Evolutionary conservation across 495 filamentous ascomycete genomes (phyloP).

Genomic region (Penicillium antarcticum): DNA sequence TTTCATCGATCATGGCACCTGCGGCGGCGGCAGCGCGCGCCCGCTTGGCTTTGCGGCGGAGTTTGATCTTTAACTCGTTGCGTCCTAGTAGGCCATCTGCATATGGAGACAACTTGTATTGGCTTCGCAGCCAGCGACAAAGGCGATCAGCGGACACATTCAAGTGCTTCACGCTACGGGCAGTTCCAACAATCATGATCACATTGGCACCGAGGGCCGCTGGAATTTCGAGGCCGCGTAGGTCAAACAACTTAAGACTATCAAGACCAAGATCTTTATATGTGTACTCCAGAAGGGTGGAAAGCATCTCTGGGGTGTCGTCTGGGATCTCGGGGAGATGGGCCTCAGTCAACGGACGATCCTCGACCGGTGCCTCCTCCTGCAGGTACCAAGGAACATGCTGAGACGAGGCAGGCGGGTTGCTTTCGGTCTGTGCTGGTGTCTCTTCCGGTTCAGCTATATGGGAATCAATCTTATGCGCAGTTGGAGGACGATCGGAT

Average conservation of each 20-base stretch:
- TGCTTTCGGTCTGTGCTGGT: background rate
- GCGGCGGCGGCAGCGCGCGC: conserved; percentile 68
- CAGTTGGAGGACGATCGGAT: conserved; percentile 20
- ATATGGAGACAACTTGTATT: conserved; percentile 64
- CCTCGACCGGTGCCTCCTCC: conserved; percentile 51
- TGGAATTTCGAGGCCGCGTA: conserved; percentile 79
- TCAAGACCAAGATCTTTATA: conserved; percentile 82
- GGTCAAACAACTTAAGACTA: conserved; percentile 70
- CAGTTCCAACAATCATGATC: conserved; percentile 91
- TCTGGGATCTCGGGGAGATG: conserved; percentile 73
- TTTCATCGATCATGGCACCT: conserved; percentile 43
- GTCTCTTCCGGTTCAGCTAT: conserved; percentile 11
- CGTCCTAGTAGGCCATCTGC: conserved; percentile 88
- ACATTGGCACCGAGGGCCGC: conserved; percentile 82
- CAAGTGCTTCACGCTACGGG: conserved; percentile 87
- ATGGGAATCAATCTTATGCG: conserved; percentile 12
- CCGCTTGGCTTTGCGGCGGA: conserved; percentile 73
- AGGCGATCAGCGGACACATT: conserved; percentile 88
- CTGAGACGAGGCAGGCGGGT: conserved; percentile 6
- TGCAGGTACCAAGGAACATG: conserved; percentile 84
- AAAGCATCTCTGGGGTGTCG: conserved; percentile 68
- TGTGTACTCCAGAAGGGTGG: conserved; percentile 69
- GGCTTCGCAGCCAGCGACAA: conserved; percentile 77
- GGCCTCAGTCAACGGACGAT: conserved; percentile 56
- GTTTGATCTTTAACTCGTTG: conserved; percentile 84